A percentile compares a stretch with the other conserved stretches of the same genome.
Conservation (phyloP, 331 rosid species). For the Ulmus americana region DNA sequence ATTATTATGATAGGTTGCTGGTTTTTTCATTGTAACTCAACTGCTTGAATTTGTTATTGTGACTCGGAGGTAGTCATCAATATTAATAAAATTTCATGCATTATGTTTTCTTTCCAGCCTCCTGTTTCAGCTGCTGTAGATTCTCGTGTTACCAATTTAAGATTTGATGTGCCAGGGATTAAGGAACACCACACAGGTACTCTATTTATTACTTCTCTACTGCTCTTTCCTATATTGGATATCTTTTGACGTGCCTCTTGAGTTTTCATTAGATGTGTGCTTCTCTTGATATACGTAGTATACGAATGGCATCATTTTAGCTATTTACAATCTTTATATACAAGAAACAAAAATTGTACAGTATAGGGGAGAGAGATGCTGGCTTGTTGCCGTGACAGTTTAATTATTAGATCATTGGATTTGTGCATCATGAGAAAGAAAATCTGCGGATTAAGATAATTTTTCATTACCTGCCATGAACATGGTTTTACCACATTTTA, state of each 20-base stretch:
- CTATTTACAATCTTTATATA: not conserved
- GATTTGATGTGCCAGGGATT: slow-evolving; percentile 60
- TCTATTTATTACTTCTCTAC: slow-evolving; percentile 10
- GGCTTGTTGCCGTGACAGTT: not conserved
- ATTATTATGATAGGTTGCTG: not conserved
- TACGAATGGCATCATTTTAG: not conserved
- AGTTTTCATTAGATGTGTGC: not conserved
- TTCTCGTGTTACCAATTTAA: slow-evolving; percentile 26
- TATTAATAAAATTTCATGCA: not conserved
- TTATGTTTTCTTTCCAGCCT: slow-evolving; percentile 26
- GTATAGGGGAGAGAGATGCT: too few species aligned
- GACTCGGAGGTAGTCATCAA: not conserved
- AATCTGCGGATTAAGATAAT: not conserved
- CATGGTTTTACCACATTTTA: not conserved
- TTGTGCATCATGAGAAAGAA: not conserved
- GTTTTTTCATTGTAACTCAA: not conserved
- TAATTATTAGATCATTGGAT: not conserved
- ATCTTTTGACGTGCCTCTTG: not conserved
- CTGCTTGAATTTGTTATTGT: not conserved
- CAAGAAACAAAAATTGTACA: not conserved
- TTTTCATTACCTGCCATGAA: not conserved
- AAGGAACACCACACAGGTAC: slow-evolving; percentile 61
- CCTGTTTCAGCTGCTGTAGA: slow-evolving; percentile 29
- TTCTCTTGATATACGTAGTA: slow-evolving; percentile 7
- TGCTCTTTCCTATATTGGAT: slow-evolving; percentile 5